Base-by-base conservation (phyloP, 345 rosid species). In the Syzygium jambos region DNA sequence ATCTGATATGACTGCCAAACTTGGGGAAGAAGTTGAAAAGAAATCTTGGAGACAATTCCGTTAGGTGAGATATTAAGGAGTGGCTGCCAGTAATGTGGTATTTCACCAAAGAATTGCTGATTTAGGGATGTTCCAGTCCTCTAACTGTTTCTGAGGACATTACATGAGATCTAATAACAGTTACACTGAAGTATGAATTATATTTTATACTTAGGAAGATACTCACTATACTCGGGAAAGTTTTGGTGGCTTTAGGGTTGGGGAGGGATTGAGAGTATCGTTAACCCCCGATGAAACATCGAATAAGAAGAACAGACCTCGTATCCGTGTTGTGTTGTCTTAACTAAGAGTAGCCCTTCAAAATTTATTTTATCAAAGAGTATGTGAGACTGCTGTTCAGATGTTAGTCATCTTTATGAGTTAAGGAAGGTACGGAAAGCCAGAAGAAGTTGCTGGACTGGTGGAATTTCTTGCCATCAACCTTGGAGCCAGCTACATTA, bases 1-100 rank as follows among this genome's bases (percentile, higher is more conserved):
- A 68, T 94, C 98, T 88, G 98, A 96, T 88, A 94, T 96, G 98
- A 96, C 99, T 85, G 94, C 97, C 87, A 95, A 96, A 91, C 99
- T 98, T 90, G 95, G 98, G 34, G 98, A 94, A 49, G n/a, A n/a
- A n/a, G n/a, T n/a, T n/a, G n/a, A n/a, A 98, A 96, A 98, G 96
- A 95, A 91, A 93, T 96, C 87, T 87, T 96, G 94, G 93, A 91
- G 91, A 90, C 93, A 25, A 96, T 98, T 83, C 99, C 99, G 77
- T 86, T 95, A 88, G 99, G 99, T 96, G 87, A 89, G 93, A 56
- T 55, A 11, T 38, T n/a, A 68, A 68, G 78, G 25, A 68, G 22
- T 22, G 11, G 59, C 27, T 55, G 11, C 59, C 11, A 22, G 59
- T 22, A 2, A 55, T 55, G 59, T 17, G 13, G 13, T 5, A 34